Conservation (phyloP, 352 stramenopile genomes). For the Phytophthora sansomeana region DNA sequence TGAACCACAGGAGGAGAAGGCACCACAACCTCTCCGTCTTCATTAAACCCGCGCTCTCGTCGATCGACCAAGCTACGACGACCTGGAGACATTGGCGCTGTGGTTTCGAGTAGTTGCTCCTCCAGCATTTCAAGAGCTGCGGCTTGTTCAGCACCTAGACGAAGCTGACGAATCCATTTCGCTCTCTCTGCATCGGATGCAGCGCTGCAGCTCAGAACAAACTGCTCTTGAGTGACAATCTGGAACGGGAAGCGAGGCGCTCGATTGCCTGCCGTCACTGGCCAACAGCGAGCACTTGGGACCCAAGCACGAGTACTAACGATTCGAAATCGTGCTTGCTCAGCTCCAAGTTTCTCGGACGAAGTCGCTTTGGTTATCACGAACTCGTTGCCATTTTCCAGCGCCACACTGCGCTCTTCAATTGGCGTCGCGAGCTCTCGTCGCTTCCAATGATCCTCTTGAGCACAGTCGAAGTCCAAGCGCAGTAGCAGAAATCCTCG, state of each 20-base stretch:
- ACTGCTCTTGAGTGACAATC: constrained; percentile 70
- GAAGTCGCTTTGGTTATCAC: constrained; percentile 42
- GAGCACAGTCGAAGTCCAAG: constrained; percentile 39
- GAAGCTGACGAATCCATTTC: constrained; percentile 75
- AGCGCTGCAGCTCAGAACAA: constrained; percentile 69
- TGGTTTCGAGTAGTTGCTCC: constrained; percentile 51
- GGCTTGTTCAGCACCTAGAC: constrained; percentile 55
- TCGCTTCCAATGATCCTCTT: constrained; percentile 36
- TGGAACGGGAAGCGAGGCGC: constrained; percentile 68
- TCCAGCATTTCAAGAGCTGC: constrained; percentile 64
- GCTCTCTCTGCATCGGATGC: constrained; percentile 63
- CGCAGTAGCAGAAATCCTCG: constrained; percentile 45
- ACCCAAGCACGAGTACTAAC: constrained; percentile 59
- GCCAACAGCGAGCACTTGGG: constrained; percentile 34
- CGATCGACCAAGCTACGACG: constrained; percentile 34
- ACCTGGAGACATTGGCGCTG: constrained; percentile 31
- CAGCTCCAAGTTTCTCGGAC: constrained; percentile 26
- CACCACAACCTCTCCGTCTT: constrained; percentile 2
- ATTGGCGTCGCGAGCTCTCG: constrained; percentile 36
- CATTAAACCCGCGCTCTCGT: constrained; percentile 18
- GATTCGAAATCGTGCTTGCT: constrained; percentile 49
- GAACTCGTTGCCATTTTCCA: constrained; percentile 62
- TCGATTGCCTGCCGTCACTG: constrained; percentile 27
- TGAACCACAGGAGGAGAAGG: background rate
- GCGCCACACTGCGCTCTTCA: constrained; percentile 54